Evolutionary conservation across 768 basidiomycete species (phyloP).

Genomic region (Suillus decipiens): DNA sequence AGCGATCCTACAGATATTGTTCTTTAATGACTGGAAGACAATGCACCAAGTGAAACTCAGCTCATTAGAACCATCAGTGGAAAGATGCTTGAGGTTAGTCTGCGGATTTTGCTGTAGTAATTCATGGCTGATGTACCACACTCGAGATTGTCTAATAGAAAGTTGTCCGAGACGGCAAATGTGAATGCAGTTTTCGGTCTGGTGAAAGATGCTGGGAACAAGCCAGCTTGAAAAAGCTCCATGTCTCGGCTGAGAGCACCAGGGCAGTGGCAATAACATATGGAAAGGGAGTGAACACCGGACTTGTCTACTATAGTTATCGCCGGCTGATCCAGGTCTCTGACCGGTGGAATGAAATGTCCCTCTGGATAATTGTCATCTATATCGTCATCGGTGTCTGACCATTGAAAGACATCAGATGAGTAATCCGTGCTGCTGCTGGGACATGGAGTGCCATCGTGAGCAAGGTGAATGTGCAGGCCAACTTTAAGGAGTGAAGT

Average conservation of each 20-base stretch:
- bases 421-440: not conserved
- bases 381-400: constrained; percentile 1
- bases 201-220: not conserved
- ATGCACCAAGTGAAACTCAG: not conserved
- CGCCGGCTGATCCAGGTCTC: not conserved
- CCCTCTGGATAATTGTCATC: not conserved
- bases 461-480: constrained; percentile 1
- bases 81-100: not conserved
- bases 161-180: not conserved
- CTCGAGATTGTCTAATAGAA: not conserved
- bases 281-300: not conserved
- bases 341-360: not conserved
- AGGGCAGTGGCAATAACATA: not conserved
- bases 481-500: not conserved
- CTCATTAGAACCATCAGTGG: not conserved
- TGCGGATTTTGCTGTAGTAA: not conserved
- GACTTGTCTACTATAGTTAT: not conserved
- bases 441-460: not conserved
- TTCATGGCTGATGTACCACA: not conserved
- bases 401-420: not conserved
- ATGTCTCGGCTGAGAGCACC: not conserved
- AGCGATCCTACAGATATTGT: constrained; percentile 13
- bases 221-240: too few relatives aligned
- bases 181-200: constrained; percentile 1
- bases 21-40: not conserved